Evolutionary conservation across 2,329 filamentous ascomycete genomes (phyloP), one percentile per base, ranked within the genome.

Genomic region (Corinectria fuckeliana): DNA sequence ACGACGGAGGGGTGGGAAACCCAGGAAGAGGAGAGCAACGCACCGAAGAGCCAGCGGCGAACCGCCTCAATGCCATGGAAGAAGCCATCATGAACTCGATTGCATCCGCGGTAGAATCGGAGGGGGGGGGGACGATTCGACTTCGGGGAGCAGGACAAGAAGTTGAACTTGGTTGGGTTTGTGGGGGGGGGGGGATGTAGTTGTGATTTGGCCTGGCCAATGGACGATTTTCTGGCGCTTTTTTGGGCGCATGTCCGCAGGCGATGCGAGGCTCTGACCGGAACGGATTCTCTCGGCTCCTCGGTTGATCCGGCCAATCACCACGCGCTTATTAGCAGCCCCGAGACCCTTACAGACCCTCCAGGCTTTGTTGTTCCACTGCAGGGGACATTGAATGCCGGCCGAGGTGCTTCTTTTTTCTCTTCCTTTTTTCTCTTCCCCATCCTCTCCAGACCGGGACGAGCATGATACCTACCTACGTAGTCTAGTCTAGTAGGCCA

Each of bases 21-120:
- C 25, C 48, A 50, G 52, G 36, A 52, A 50, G 42, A 45, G 26
- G 48, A 44, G 48, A 44, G 56, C 47, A 84, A n/a, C 85, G 74
- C 74, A 88, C 85, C 70, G 83, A 76, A 78, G 84, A 79, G 75
- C 80, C 79, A 72, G 80, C 74, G 74, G 82, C 80, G 73, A 88
- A 77, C 76, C 84, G 84, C 77, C 85, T 85, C 82, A 87, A 79
- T 74, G 85, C 84, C 81, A 88, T 86, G 78, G 84, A 85, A 75
- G 85, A 86, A 77, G 86, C 85, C 80, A 84, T 88, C 71, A 62
- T 78, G 69, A 72, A 68, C 68, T 64, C 64, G 59, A 67, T 68
- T 71, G 70, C 74, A 73, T 75, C 68, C 70, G 69, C 71, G 65
- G 58, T 61, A 69, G 64, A 72, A 62, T 70, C 62, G 61, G 66